Evolutionary conservation across 140 eudicot genomes (phyloP).

Genomic region (Senecio squalidus): DNA sequence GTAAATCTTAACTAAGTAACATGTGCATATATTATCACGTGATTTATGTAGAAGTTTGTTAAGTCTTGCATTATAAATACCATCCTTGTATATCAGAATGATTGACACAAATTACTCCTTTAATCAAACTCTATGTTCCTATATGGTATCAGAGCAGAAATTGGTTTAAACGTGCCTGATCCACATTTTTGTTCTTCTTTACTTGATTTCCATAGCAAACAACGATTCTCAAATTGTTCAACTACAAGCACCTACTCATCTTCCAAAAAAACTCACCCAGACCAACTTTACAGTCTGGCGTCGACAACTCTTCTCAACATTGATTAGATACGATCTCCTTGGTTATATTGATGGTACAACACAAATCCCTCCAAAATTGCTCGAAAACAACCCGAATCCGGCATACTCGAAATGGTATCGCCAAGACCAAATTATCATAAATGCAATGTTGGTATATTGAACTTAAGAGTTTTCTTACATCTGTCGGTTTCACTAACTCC

Average conservation of each 20-base stretch:
- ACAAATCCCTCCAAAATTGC: not conserved
- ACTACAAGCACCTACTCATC: not conserved
- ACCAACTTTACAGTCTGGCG: not conserved
- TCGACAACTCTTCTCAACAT: not conserved
- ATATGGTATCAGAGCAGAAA: no score
- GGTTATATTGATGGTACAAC: no score
- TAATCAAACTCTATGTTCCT: no score
- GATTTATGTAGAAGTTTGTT: no score
- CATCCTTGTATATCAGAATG: no score
- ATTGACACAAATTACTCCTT: no score
- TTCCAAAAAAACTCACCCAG: no score
- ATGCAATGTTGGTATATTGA: not conserved
- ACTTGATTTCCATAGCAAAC: not conserved
- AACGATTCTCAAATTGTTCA: not conserved
- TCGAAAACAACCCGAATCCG: not conserved
- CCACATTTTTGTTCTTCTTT: no score
- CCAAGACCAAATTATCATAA: not conserved
- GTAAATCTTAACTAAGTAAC: no score
- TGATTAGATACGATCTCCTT: not conserved
- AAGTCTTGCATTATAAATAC: no score
- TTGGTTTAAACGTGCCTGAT: no score
- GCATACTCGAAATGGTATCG: not conserved
- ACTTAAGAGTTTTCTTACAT: not conserved
- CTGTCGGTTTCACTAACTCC: not conserved
- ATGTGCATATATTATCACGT: no score